Base-by-base conservation (phyloP, 2,329 filamentous ascomycete species). In the Claviceps monticola region DNA sequence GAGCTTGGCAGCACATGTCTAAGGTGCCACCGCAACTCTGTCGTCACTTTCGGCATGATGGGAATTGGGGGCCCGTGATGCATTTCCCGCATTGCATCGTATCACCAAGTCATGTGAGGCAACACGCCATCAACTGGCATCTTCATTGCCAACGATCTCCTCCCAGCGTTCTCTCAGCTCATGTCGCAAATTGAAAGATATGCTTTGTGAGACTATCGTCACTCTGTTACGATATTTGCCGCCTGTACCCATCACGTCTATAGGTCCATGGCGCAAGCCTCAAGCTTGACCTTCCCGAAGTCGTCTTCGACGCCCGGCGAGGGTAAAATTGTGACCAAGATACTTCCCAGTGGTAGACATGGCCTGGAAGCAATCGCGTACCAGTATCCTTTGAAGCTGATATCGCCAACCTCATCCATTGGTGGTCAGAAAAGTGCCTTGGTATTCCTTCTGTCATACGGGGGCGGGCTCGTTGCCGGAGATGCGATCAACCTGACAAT, bases 311-410 rank as follows among this genome's bases (percentile, higher is more conserved):
- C 75, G 50, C 80, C 90, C 21, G 93, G 93, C 53, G 76, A 87
- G 62, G 93, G 93, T 55, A 77, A 75, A 57, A 85, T 96, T 58
- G 74, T 88, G 50, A 80, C 88, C 53, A 79, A 79, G 19, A 71
- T 86, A 5, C 75, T 90, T 9, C 87, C 90, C 38, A 82, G 83
- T 36, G 76, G 78, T 26, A 78, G 78, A 47, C 87, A 87, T 14
- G 81, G 82, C 46, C 76, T 95, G 34, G 80, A 83, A 55, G 79
- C 76, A 36, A 79, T 95, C 57, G 83, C 83, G 38, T 97, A 94
- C 65, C 88, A 95, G 65, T 98, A 97, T 62, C 93, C 93, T 1
- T 76, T 98, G 46, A 98, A 98, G 67, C 78, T 98, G 53, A 87
- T 98, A 55, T 85, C 89, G 0, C 88, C 91, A 14, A 55, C 48